Base-by-base conservation (phyloP, 2,329 filamentous ascomycete genomes). In the Simplicillium aogashimaense region DNA sequence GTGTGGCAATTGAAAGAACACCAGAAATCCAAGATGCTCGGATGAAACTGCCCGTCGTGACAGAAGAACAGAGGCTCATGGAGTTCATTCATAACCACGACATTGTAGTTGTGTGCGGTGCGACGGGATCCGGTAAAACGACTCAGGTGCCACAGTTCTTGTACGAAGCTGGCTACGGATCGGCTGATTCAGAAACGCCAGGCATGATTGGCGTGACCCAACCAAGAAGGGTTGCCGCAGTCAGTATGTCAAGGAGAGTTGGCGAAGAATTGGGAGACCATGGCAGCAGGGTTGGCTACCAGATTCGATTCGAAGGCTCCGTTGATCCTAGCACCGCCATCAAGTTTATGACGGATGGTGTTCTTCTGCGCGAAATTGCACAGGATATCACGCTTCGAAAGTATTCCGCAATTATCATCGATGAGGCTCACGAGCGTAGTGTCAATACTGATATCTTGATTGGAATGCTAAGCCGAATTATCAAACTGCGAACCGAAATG, bases 321-420 rank as follows among this genome's bases (percentile, higher is more conserved):
- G 80, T 84, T 2, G 78, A 80, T 37, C 69, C 79, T 20, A 82
- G 87, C 39, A 98, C 92, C 0, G 84, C 86, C 6, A 78, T 98
- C 58, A 98, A 98, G 59, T 98, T 97, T 64, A 95, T 98, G 89
- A 98, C 92, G 0, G 92, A 98, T 60, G 92, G 92, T 72, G 88
- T 98, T 20, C 68, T 98, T 44, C 73, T 98, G 9, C 81, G 92
- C 42, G 92, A 98, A 60, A 83, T 95, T 40, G 81, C 86, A 1
- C 81, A 92, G 48, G 92, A 98, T 56, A 87, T 97, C 53, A 74
- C 86, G 0, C 65, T 98, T 35, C 78, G 74, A 37, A 94, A 94
- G 51, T 98, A 98, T 60, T 95, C 90, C 1, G 85, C 84, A 12
- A 85, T 98, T 39, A 77, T 98, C 37, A 90, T 98, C 45, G 92